Percentiles rank a stretch among this genome's conserved stretches.
phyloP scores from a whole-genome alignment of 495 filamentous ascomycete species.

The Penicillium robsamsonii region DNA sequence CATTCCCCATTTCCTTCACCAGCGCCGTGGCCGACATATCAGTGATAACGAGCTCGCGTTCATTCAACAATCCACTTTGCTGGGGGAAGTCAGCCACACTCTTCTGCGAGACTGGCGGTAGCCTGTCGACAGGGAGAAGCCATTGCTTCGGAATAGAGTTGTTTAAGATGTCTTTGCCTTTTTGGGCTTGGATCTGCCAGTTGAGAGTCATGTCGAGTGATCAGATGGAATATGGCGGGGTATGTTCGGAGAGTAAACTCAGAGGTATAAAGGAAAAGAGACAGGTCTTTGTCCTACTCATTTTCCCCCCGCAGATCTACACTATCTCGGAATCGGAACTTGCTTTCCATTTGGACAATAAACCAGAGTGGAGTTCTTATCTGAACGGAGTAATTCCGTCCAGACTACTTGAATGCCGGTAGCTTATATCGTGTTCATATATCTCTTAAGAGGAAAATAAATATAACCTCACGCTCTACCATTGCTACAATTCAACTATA shows the following conservation, averaged over 20 bases:
- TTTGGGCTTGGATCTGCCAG: slow-evolving; percentile 37
- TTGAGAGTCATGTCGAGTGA: slow-evolving; percentile 23
- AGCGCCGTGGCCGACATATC: slow-evolving; percentile 54
- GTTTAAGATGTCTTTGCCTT: slow-evolving; percentile 34
- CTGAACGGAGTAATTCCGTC: slow-evolving; percentile 11
- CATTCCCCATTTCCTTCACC: slow-evolving; percentile 45
- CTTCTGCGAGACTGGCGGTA: slow-evolving; percentile 31
- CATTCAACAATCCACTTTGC: slow-evolving; percentile 48
- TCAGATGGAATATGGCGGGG: not conserved
- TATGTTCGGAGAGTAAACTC: not conserved
- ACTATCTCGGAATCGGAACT: slow-evolving; percentile 13
- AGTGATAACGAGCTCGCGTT: slow-evolving; percentile 57
- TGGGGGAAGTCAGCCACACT: slow-evolving; percentile 44
- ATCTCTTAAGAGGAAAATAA: too few species aligned
- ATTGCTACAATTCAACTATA: too few species aligned
- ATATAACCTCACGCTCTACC: not conserved
- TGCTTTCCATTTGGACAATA: not conserved
- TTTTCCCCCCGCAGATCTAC: not conserved
- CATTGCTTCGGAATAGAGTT: slow-evolving; percentile 43
- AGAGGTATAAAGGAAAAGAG: not conserved
- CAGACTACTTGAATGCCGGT: too few species aligned
- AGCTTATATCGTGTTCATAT: too few species aligned
- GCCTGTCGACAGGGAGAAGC: slow-evolving; percentile 29
- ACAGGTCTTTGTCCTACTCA: not conserved
- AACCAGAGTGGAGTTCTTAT: not conserved